Conservation (phyloP, 139 green algal genomes). For the Chlorella sp. region DNA sequence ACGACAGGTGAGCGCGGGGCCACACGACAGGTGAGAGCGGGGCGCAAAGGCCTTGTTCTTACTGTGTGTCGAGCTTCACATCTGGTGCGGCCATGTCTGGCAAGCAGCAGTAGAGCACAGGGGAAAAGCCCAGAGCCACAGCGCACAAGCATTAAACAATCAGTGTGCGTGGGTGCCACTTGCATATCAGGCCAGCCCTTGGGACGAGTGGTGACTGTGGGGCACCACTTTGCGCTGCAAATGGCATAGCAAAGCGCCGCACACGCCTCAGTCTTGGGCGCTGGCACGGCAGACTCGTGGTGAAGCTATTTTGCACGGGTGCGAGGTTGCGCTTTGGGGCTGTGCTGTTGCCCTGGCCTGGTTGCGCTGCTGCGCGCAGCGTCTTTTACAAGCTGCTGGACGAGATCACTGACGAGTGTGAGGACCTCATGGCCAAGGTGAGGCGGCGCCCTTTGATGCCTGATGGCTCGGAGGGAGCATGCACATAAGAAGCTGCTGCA, state of each 20-base stretch:
- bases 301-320: neutral
- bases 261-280: neutral
- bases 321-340: neutral
- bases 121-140: too few relatives aligned
- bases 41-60: too few relatives aligned
- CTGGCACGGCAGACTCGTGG: neutral
- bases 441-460: neutral
- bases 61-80: too few relatives aligned
- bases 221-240: too few relatives aligned
- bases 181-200: too few relatives aligned
- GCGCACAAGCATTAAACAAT: too few relatives aligned
- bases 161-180: too few relatives aligned
- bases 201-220: too few relatives aligned
- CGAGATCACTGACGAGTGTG: conserved; percentile 76
- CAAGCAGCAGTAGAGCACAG: too few relatives aligned
- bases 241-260: neutral
- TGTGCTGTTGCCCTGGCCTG: neutral
- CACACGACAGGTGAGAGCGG: too few relatives aligned
- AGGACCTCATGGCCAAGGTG: conserved; percentile 69
- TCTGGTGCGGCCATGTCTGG: too few relatives aligned
- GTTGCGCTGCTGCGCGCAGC: conserved; percentile 10
- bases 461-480: neutral
- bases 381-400: conserved; percentile 89
- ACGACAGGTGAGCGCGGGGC: too few relatives aligned
- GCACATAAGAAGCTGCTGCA: neutral